Evolutionary conservation across 345 rosid species (phyloP), one percentile per base, ranked within the genome.

Genomic region (Firmiana major): DNA sequence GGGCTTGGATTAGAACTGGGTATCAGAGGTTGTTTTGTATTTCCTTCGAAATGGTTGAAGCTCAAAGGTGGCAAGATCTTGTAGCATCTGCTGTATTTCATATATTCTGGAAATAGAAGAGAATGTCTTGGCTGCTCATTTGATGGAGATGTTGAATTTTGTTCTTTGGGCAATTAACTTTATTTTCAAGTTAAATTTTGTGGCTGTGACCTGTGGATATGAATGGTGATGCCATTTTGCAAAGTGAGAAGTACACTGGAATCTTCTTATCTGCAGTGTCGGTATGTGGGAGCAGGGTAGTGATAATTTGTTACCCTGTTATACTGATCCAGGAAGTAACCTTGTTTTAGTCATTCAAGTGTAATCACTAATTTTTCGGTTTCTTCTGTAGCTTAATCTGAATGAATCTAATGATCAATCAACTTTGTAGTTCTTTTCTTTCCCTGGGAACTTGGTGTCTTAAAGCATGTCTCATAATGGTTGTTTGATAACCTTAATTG

Each of bases 211-310:
- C 36, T 21, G n/a, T 7, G 54, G 34, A 13, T 10, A 45, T 22
- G 54, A 36, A 68, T 45, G 9, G 36, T 66, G 4, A 43, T 12
- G 26, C 71, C n/a, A 19, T 11, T 31, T 67, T 67, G 54, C 71
- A 21, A 67, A 67, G 71, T 15, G 9, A 66, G 34, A 15, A 66
- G 71, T 21, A 21, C 48, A 43, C n/a, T 0, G 55, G 54, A n/a
- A 53, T 70, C 15, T 22, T 49, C 74, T 46, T 28, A 31, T 49
- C 53, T 70, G 62, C 45, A 51, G 7, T 53, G 38, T 71, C 11
- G 28, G 46, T 38, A 31, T 71, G 90, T 71, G 90, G 81, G 16
- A 42, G 53, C 53, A 42, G 24, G 3, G 34, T 19, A 19, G 51
- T 65, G 26, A 65, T 65, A 40, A 13, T 42, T 40, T 66, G 71